Evolutionary conservation across 495 filamentous ascomycete species (phyloP), one percentile per base, ranked within the genome.

Genomic region (Aspergillus hancockii): DNA sequence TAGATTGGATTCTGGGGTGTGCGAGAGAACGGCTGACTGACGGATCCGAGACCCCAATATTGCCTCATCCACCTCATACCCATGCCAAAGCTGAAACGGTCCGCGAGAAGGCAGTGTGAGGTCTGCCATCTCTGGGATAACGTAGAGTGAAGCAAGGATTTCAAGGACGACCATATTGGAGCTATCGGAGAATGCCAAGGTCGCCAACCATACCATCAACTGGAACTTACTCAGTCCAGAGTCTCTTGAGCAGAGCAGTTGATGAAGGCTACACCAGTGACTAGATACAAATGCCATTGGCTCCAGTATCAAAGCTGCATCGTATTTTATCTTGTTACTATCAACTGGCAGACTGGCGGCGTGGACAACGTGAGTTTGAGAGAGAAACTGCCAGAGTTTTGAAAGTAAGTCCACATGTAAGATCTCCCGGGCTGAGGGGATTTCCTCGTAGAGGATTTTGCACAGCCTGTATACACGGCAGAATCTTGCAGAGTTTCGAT

Each of bases 181-280:
- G 14, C 62, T 57, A 14, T 64, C 52, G 0, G 64, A 62, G 52
- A 63, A 76, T 28, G 76, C 67, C 52, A 83, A 9, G 0, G 79
- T 74, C 25, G 73, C 60, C 9, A 84, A 67, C 66, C 73, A 76
- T 8, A 82, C 72, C 75, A 83, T 79, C 3, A 81, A 28, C 25
- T 65, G 63, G 58, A 71, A 79, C 55, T 62, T 75, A 54, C 75
- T 58, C 9, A 58, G 30, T 12, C 56, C 46, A 9, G 8, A 43
- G 5, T 16, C 22, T 21, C 21, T 43, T 0, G 56, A 63, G 8
- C 58, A 64, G 23, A 80, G 57, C 16, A 66, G 8, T 10, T 65
- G 54, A 41, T 80, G 75, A 21, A 83, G 58, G 16, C 40, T 56
- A 19, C 68, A 70, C 73, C 71, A 82, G 38, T 65, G 23, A 3